A percentile compares a stretch with the other conserved stretches of the same genome.
Conservation (phyloP, 805 yeast genomes). For the Wickerhamiella brachini region DNA sequence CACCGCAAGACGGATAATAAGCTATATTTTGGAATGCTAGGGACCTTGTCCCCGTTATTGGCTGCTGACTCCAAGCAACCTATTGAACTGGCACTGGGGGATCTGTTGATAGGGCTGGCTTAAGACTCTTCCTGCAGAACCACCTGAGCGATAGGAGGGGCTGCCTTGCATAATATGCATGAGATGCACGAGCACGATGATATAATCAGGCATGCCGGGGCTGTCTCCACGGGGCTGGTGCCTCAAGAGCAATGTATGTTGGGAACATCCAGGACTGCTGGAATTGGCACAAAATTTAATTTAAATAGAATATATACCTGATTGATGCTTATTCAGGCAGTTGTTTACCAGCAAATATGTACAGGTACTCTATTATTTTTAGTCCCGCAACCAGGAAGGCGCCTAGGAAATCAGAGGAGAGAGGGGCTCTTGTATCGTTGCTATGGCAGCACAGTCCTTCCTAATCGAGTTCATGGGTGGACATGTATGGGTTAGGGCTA, state of each 20-base stretch:
- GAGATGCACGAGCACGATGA: not conserved
- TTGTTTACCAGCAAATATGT: too few species aligned
- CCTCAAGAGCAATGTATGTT: not conserved
- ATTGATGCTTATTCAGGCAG: not conserved
- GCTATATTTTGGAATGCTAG: conserved; percentile 28
- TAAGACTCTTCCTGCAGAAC: not conserved
- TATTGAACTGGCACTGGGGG: not conserved
- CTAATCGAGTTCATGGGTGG: not conserved
- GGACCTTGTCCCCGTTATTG: not conserved
- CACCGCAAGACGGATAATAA: conserved; percentile 26
- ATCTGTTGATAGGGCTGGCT: not conserved
- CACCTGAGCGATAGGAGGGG: not conserved
- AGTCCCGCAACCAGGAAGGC: not conserved
- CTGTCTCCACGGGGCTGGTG: not conserved
- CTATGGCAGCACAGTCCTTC: not conserved
- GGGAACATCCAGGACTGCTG: too few species aligned
- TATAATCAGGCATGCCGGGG: not conserved
- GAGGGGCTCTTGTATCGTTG: not conserved
- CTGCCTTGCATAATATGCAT: not conserved
- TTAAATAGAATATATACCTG: not conserved
- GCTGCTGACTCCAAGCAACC: not conserved
- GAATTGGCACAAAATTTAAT: too few species aligned
- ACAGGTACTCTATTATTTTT: too few species aligned
- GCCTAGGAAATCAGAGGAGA: too few species aligned
- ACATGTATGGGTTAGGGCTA: not conserved